phyloP scores from a whole-genome alignment of 2,329 filamentous ascomycete species.

The Fusarium piperis region DNA sequence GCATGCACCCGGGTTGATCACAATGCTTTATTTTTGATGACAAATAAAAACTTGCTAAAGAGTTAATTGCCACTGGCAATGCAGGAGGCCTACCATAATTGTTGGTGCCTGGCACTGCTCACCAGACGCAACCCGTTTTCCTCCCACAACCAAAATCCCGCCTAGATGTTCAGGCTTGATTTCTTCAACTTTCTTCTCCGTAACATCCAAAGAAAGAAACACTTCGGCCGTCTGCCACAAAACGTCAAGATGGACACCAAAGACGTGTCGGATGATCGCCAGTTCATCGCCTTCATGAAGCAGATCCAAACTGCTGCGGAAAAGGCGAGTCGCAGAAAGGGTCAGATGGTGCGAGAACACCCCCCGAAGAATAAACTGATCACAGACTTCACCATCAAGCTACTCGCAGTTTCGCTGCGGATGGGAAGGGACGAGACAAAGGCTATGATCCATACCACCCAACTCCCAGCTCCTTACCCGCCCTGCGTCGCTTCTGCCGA shows the following conservation, averaged over 20 bases:
- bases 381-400: not conserved
- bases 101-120: not conserved
- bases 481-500: not conserved
- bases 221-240: not conserved
- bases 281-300: not conserved
- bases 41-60: not conserved
- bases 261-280: not conserved
- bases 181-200: not conserved
- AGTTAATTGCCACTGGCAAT: no score
- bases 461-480: not conserved
- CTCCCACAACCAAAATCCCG: not conserved
- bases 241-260: constrained; percentile 3
- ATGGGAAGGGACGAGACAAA: not conserved
- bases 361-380: not conserved
- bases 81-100: not conserved
- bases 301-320: not conserved
- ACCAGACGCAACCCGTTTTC: not conserved
- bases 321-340: not conserved
- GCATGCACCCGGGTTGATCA: not conserved
- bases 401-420: not conserved
- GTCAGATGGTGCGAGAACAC: constrained; percentile 13
- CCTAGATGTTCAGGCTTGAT: not conserved
- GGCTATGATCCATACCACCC: not conserved
- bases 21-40: no score
- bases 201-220: no score